Base-by-base conservation (phyloP, 73 alveolate genomes). In the Uronychia setigera region DNA sequence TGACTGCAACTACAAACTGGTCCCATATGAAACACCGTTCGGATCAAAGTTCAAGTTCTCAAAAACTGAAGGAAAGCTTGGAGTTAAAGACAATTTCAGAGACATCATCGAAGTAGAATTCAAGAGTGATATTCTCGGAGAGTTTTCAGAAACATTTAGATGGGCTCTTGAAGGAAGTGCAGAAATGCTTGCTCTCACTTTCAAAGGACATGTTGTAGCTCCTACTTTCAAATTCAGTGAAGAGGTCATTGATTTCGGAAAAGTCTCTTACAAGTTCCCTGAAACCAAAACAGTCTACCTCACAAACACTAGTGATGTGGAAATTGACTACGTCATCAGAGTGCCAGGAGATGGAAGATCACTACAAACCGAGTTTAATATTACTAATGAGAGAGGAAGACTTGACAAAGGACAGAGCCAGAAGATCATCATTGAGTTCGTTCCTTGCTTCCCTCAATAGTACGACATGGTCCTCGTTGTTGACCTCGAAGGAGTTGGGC, bases 291-390 rank as follows among this genome's bases (percentile, higher is more conserved):
- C 97, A 14, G 98, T 97, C 0, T 91, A 94, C 74, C 82, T 99
- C 87, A 98, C 99, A 74, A 97, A 97, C 92, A 97, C 98, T 82
- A 91, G 98, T 59, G 99, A 97, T 74, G 99, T 99, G n/a, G 99
- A 99, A 77, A 96, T 99, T 82, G 96, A 97, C 78, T 99, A 94
- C 85, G 97, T 97, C 60, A 92, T 99, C 85, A 91, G 99, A 81
- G 98, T 99, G 30, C 99, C 99, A 0, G 99, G 99, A 11, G 99
- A 99, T 92, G 99, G 98, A n/a, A 91, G 98, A 85, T 93, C 97
- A 31, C 95, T 96, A 80, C 99, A 99, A 80, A 98, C 97, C 77
- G 99, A 98, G 80, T 99, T 99, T 91, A 99, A 98, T 89, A 98
- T 99, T 33, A 97, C 94, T 92, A 99, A 85, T 87, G 98, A 88